phyloP scores from a whole-genome alignment of 768 basidiomycete species.

The Trichaptum fuscoviolaceum region DNA sequence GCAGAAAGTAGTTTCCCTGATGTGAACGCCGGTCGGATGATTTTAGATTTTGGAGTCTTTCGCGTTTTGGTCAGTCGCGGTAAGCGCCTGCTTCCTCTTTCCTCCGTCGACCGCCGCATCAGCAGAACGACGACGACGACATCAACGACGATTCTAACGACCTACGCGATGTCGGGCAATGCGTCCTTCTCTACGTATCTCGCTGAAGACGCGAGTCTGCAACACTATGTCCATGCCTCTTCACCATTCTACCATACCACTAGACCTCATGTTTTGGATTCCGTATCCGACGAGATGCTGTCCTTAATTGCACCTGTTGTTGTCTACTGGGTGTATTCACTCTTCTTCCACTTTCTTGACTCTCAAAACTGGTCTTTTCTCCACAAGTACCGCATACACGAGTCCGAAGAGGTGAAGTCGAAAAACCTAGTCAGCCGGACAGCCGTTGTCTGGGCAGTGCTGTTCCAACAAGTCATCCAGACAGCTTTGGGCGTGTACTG shows the following conservation, averaged over 20 bases:
- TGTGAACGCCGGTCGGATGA: no score
- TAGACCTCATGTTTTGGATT: conserved; percentile 42
- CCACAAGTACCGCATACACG: conserved; percentile 83
- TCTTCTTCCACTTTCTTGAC: conserved; percentile 82
- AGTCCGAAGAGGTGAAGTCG: conserved; percentile 68
- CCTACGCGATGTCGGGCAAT: not conserved
- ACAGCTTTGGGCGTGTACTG: conserved; percentile 68
- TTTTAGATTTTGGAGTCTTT: not conserved
- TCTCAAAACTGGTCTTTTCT: conserved; percentile 70
- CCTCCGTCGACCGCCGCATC: not conserved
- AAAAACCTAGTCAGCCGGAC: conserved; percentile 68
- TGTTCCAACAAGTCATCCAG: conserved; percentile 84
- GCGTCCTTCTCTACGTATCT: not conserved
- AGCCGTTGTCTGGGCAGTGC: conserved; percentile 74
- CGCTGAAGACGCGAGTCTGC: not conserved
- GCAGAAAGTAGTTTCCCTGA: no score
- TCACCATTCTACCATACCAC: conserved; percentile 53
- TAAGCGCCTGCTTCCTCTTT: not conserved
- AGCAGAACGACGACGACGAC: not conserved
- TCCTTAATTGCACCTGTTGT: conserved; percentile 70
- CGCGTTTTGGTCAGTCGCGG: no score
- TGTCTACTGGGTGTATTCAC: conserved; percentile 79
- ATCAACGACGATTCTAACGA: not conserved
- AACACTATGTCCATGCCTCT: not conserved
- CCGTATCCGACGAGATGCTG: conserved; percentile 64